Conservation (phyloP, 805 yeast genomes). For the Soucietia sequanensis region DNA sequence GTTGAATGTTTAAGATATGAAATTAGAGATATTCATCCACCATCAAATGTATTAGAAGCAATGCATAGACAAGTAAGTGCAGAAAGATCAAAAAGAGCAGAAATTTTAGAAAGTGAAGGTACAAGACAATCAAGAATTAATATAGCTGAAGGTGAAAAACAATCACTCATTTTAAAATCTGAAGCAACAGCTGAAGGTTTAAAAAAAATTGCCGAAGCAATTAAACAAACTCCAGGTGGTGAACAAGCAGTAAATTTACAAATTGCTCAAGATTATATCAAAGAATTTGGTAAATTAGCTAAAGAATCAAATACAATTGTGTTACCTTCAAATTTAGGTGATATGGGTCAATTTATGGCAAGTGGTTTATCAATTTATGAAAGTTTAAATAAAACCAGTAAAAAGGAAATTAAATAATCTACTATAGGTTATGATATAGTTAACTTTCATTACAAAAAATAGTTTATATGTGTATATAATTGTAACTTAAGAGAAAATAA, state of each 20-base stretch:
- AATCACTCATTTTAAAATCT: slow-evolving; percentile 62
- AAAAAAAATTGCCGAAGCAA: slow-evolving; percentile 61
- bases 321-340: slow-evolving; percentile 73
- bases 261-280: slow-evolving; percentile 81
- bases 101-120: slow-evolving; percentile 85
- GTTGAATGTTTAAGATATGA: slow-evolving; percentile 80
- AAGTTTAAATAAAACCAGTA: slow-evolving; percentile 33
- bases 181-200: slow-evolving; percentile 75
- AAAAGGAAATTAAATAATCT: no score
- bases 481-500: no score
- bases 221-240: slow-evolving; percentile 67
- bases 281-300: slow-evolving; percentile 78
- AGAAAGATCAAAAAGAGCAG: slow-evolving; percentile 84
- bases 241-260: slow-evolving; percentile 73
- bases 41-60: slow-evolving; percentile 78
- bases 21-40: slow-evolving; percentile 86
- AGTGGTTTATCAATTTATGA: slow-evolving; percentile 73
- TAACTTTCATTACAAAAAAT: no score
- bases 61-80: slow-evolving; percentile 91
- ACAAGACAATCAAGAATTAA: slow-evolving; percentile 75
- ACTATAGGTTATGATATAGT: no score
- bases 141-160: slow-evolving; percentile 80
- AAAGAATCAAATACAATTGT: slow-evolving; percentile 78
- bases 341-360: slow-evolving; percentile 71
- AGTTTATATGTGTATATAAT: no score